These are phyloP conservation scores for Paecilomyces sp. DNA, from an alignment of 2,329 filamentous ascomycete species.

Conservation along the genomic window DNA sequence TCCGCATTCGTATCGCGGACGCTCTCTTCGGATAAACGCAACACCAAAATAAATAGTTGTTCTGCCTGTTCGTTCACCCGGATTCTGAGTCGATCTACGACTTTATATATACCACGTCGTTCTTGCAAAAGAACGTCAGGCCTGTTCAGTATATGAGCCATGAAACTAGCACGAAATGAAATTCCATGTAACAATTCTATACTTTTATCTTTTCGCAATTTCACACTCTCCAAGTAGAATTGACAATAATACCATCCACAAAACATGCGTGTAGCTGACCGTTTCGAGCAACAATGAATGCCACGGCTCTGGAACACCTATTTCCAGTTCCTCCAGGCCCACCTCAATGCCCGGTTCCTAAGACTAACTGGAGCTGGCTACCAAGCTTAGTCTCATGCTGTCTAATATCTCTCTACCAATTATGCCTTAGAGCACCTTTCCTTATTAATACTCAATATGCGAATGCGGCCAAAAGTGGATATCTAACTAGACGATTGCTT, in stretches of 20 bases:
- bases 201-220: neutral
- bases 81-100: no score
- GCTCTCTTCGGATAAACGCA: conserved; percentile 36
- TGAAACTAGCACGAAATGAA: neutral
- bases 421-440: no score
- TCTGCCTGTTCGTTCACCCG: neutral
- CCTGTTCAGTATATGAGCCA: neutral
- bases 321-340: neutral
- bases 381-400: no score
- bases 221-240: neutral
- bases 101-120: neutral
- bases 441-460: no score
- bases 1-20: conserved; percentile 37
- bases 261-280: neutral
- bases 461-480: no score
- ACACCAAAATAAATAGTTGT: neutral
- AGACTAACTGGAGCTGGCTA: no score
- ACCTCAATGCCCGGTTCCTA: no score
- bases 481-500: no score
- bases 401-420: no score
- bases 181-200: neutral
- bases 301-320: neutral
- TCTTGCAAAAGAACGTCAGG: neutral
- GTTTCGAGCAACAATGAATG: neutral
- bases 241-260: neutral